Percentiles rank a stretch among this genome's conserved stretches.
Conservation (phyloP, 257 asterid species). For the Solanum stenotomum region DNA sequence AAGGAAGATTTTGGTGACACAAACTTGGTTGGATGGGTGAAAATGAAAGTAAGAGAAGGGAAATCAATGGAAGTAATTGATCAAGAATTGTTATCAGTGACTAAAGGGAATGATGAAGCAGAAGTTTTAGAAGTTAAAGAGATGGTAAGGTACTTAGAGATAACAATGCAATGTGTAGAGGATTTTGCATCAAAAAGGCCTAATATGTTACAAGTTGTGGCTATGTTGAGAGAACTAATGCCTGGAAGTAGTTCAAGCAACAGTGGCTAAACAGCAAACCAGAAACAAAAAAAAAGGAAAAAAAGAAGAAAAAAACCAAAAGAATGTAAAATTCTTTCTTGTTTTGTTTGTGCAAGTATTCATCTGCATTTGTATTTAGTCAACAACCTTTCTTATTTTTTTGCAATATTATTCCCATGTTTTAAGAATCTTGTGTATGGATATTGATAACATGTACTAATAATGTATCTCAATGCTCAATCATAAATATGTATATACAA, state of each 20-base stretch:
- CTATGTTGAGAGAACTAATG: constrained; percentile 78
- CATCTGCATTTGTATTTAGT: not conserved
- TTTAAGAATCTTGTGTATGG: not conserved
- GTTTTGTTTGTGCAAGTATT: not conserved
- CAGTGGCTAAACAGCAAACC: constrained; percentile 31
- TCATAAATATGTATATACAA: not conserved
- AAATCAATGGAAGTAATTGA: constrained; percentile 85
- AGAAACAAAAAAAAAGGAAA: not conserved
- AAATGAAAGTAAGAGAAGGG: constrained; percentile 84
- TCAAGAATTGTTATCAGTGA: constrained; percentile 27
- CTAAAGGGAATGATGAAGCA: constrained; percentile 47
- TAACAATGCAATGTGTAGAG: constrained; percentile 75
- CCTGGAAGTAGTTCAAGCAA: constrained; percentile 33
- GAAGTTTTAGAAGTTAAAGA: constrained; percentile 76
- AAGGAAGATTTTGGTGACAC: constrained; percentile 96
- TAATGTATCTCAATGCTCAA: not conserved
- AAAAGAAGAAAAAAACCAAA: not conserved
- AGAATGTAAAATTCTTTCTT: not conserved
- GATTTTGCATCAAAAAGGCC: constrained; percentile 93
- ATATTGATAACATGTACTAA: not conserved
- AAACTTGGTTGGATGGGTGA: constrained; percentile 91
- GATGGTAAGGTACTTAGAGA: constrained; percentile 79
- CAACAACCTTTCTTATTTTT: not conserved
- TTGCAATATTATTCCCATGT: not conserved
- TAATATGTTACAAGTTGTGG: constrained; percentile 85